These are phyloP conservation scores for Phylloporus sp. DNA, from an alignment of 768 basidiomycete genomes.

Conservation along the genomic window DNA sequence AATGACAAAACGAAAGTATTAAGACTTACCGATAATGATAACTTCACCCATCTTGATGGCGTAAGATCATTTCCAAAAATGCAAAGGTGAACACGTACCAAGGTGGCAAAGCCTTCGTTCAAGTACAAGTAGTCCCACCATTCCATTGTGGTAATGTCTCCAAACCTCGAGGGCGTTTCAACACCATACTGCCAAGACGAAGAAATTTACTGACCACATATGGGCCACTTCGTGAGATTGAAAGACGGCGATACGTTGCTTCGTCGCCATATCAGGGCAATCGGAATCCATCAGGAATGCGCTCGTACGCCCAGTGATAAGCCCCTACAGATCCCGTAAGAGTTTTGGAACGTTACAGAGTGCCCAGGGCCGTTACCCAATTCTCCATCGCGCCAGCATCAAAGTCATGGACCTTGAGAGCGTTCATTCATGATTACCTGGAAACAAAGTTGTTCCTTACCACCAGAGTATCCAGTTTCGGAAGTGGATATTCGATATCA, in stretches of 20 bases:
- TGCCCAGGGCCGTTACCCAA: slow-evolving; percentile 43
- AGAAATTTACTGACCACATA: slow-evolving; percentile 52
- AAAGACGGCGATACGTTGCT: slow-evolving; percentile 70
- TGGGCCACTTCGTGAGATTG: slow-evolving; percentile 88
- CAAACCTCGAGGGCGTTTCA: slow-evolving; percentile 53
- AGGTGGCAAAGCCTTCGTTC: slow-evolving; percentile 85
- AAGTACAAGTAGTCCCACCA: slow-evolving; percentile 88
- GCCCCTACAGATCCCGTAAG: slow-evolving; percentile 42
- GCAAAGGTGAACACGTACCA: slow-evolving; percentile 44
- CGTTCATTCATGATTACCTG: neutral
- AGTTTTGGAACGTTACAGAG: neutral
- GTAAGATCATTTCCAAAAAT: neutral
- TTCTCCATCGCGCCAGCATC: slow-evolving; percentile 94
- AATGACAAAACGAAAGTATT: neutral
- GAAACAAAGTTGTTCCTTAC: slow-evolving; percentile 34
- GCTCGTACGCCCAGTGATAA: slow-evolving; percentile 85
- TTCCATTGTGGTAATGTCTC: slow-evolving; percentile 89
- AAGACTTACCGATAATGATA: slow-evolving; percentile 60
- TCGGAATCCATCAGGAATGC: slow-evolving; percentile 78
- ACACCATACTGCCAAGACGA: neutral
- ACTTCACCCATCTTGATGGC: slow-evolving; percentile 75
- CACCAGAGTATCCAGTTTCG: slow-evolving; percentile 91
- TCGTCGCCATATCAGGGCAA: slow-evolving; percentile 63
- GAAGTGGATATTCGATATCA: slow-evolving; percentile 86
- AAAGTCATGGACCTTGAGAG: slow-evolving; percentile 68